Base-by-base conservation (phyloP, 2,329 filamentous ascomycete genomes). In the Diaporthe nobilis region DNA sequence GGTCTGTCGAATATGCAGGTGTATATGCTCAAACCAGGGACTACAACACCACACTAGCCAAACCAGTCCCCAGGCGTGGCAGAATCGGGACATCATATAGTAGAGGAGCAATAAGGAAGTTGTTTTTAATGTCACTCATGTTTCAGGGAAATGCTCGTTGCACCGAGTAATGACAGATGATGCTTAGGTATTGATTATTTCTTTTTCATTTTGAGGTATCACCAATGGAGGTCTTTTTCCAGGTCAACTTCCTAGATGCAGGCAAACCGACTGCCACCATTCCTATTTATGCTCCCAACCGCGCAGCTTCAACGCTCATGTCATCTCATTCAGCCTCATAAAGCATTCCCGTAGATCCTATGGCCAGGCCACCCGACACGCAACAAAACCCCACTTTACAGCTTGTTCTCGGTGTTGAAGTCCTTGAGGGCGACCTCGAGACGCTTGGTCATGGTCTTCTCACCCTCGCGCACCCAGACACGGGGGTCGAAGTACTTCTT, bases 391-490 rank as follows among this genome's bases (percentile, higher is more conserved):
- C 25, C 61, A 13, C 7, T 82, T 91, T 94, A 97, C 86, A 96
- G 87, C 87, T 95, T 90, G 82, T 90, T 90, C 82, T 94, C 90
- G 81, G 94, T 91, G 89, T 97, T 96, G 91, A 99, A 99, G 90
- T 98, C 96, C 82, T 93, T 89, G 78, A 99, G 92, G 77, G 94
- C 96, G 85, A 93, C 92, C 80, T 91, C 84, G 79, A 98, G 92
- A 86, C 97, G 94, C 82, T 89, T 87, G 83, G 89, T 91, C 97
- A 98, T 99, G 83, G 94, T 95, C 93, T 98, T 98, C 92, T 99
- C 97, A 83, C 96, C 97, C 89, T 96, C 94, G 77, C 96, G 94
- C 78, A 98, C 95, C 96, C 96, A 98, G 84, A 98, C 95, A 87
- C 95, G 93, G 81, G 95, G 95, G 88, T 94, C 92, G 82, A 94